phyloP scores from a whole-genome alignment of 768 basidiomycete species.

The Boletus rubescentipes region DNA sequence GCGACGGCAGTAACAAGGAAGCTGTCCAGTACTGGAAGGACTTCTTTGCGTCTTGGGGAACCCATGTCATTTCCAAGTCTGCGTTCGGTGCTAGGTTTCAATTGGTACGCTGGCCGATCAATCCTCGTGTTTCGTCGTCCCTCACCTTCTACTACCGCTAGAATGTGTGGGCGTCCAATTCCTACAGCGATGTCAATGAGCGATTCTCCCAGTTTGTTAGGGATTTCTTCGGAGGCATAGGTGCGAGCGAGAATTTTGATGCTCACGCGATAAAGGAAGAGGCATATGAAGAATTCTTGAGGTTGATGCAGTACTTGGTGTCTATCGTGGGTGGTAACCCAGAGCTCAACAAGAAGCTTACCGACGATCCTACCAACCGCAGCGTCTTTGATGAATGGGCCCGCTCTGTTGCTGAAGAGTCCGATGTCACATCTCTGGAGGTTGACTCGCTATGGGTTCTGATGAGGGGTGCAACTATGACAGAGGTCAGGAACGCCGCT shows the following conservation, averaged over 20 bases:
- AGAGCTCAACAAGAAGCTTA: neutral
- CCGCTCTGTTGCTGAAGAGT: neutral
- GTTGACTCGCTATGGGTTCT: constrained; percentile 5
- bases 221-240: neutral
- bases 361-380: constrained; percentile 2
- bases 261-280: neutral
- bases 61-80: constrained; percentile 1
- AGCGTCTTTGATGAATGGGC: constrained; percentile 3
- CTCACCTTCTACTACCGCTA: too few species aligned
- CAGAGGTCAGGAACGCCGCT: neutral
- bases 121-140: too few species aligned
- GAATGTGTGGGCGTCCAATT: constrained; percentile 9
- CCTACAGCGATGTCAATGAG: constrained; percentile 4
- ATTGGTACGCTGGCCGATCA: too few species aligned
- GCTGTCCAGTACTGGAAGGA: constrained; percentile 4
- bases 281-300: neutral
- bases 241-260: neutral
- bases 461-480: neutral
- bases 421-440: neutral
- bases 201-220: constrained; percentile 1
- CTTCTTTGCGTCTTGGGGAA: constrained; percentile 2
- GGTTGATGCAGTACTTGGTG: neutral
- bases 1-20: neutral
- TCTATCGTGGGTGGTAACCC: constrained; percentile 6
- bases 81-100: constrained; percentile 1